Percentiles rank a stretch among this genome's conserved stretches.
Conservation (phyloP, 73 alveolate species). For the Blepharisma stoltei region DNA sequence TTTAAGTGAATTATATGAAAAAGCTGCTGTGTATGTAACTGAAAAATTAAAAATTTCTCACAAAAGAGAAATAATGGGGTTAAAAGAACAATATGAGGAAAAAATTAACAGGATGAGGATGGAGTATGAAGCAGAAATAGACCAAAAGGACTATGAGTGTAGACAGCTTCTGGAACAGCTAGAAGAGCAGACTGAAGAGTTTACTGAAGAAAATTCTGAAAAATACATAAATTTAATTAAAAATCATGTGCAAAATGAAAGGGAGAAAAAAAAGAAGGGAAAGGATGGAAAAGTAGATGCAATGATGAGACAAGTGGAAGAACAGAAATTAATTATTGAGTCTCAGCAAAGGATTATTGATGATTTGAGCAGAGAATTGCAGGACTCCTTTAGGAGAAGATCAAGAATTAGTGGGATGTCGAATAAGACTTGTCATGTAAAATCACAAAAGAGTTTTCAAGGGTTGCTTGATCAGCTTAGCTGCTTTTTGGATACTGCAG, state of each 20-base stretch:
- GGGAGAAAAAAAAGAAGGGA: no score
- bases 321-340: neutral
- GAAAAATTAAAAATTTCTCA: neutral
- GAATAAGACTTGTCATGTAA: neutral
- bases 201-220: no score
- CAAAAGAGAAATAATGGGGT: neutral
- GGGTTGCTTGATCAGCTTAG: neutral
- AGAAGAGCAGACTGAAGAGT: no score
- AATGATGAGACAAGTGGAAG: neutral
- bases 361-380: slow-evolving; percentile 1
- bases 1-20: neutral
- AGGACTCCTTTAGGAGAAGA: slow-evolving; percentile 2
- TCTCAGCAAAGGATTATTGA: neutral
- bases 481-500: slow-evolving; percentile 1
- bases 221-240: no score
- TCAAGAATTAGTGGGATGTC: no score
- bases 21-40: neutral
- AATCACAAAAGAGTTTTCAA: neutral
- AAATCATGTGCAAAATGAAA: no score
- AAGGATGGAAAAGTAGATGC: no score
- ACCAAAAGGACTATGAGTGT: neutral
- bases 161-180: no score
- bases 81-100: neutral
- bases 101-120: slow-evolving; percentile 3
- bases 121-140: neutral